phyloP scores from a whole-genome alignment of 139 green algal genomes.

The Zygnema cylindricum region DNA sequence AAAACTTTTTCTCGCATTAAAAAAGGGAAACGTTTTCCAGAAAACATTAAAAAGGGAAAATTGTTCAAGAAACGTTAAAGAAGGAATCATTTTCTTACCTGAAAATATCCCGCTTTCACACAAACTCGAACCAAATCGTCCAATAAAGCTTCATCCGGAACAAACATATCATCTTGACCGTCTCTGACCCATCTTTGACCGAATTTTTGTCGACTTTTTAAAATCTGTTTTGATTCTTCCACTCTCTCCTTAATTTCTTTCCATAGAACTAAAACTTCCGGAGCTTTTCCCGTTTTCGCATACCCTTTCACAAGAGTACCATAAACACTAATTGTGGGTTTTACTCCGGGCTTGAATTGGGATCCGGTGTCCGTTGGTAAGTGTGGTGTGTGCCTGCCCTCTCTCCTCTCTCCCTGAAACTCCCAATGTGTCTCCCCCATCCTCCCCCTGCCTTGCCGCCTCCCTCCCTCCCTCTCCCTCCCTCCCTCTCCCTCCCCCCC shows the following conservation, averaged over 20 bases:
- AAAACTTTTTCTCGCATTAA: no score
- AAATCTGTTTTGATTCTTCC: neutral
- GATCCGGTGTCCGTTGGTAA: no score
- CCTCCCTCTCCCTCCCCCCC: neutral
- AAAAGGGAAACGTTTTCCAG: no score
- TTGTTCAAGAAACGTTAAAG: neutral
- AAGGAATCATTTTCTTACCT: conserved; percentile 11
- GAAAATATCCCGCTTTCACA: conserved; percentile 39
- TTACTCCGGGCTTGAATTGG: no score
- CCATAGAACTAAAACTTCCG: conserved; percentile 47
- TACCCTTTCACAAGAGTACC: no score
- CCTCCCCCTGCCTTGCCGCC: neutral
- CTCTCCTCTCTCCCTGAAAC: neutral
- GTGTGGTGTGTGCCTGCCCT: neutral
- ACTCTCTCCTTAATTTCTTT: conserved; percentile 38
- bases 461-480: neutral
- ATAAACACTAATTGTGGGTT: no score
- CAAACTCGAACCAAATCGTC: conserved; percentile 19
- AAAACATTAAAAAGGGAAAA: neutral
- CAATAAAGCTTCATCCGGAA: conserved; percentile 21
- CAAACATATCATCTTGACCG: conserved; percentile 4
- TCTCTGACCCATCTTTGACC: no score
- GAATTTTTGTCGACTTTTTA: no score
- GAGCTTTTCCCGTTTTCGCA: conserved; percentile 19
- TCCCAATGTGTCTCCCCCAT: neutral